Evolutionary conservation across 169 alveolate species (phyloP), one percentile per base, ranked within the genome.

Genomic region (Besnoitia besnoiti): DNA sequence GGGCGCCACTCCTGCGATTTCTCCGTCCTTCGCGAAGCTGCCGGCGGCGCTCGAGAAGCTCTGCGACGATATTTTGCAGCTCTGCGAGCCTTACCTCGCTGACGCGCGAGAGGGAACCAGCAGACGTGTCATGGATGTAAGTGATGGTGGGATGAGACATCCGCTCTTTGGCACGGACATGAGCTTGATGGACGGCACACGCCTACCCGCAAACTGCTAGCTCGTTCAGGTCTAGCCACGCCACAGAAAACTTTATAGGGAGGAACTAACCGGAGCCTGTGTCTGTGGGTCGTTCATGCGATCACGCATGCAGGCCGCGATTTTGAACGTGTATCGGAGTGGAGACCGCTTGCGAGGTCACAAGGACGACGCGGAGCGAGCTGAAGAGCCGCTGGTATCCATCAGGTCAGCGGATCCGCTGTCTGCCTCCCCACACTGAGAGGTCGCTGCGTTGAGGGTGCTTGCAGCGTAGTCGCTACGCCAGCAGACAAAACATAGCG

Each of bases 281-380:
- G n/a, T n/a, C n/a, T n/a, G n/a, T n/a, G n/a, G n/a, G n/a, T n/a
- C n/a, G n/a, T n/a, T n/a, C n/a, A n/a, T n/a, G n/a, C n/a, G n/a
- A n/a, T n/a, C n/a, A n/a, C 51, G 49, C 55, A 30, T 51, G 90
- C 90, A 87, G 91, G 62, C 85, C 19, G 91, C 85, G 14, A 35
- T 87, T 7, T 5, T 87, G 42, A 87, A 87, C 61, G 82, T 87
- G 8, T 87, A 87, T 62, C 61, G 73, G 40, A 61, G 61, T 5
- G 91, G 91, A 40, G 91, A 87, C 33, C 37, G 91, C 8, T 42
- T 87, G 85, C 51, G 91, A 73, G 91, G 91, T 30, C 91, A 87
- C 85, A 87, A 61, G 55, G 91, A 87, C 67, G 91, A 87, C 62
- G 91, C 67, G 0, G 91, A 87, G 62, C 30, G 76, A 37, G 39